These are phyloP conservation scores for Aspergillus unguis DNA, from an alignment of 2,329 filamentous ascomycete genomes.

Conservation along the genomic window DNA sequence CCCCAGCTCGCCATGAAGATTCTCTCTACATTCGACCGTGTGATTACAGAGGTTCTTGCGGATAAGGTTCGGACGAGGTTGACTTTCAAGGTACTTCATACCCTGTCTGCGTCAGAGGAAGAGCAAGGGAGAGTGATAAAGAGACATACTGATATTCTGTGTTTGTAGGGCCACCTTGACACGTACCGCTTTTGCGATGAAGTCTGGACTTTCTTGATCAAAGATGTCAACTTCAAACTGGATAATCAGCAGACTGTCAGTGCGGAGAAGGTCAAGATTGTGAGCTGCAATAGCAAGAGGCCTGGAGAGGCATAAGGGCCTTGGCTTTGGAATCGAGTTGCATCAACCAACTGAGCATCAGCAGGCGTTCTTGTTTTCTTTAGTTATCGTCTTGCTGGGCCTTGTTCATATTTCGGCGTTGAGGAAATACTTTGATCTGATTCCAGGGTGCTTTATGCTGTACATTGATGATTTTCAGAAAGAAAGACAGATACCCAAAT, in stretches of 20 bases:
- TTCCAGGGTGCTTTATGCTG: constrained; percentile 1
- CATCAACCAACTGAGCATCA: too few species aligned
- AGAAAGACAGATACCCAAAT: constrained; percentile 12
- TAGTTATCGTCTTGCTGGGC: neutral
- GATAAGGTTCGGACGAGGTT: constrained; percentile 89
- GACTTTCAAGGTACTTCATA: constrained; percentile 77
- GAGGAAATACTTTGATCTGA: constrained; percentile 3
- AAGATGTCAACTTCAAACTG: constrained; percentile 98
- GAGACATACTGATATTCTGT: neutral
- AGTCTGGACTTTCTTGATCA: constrained; percentile 99
- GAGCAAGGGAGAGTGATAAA: neutral
- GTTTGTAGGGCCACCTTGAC: constrained; percentile 79
- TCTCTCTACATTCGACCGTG: constrained; percentile 88
- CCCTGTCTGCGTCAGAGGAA: neutral
- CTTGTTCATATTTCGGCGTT: constrained; percentile 13
- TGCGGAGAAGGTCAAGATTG: constrained; percentile 96
- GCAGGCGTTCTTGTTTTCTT: constrained; percentile 12
- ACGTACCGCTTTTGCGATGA: constrained; percentile 99
- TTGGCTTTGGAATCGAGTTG: neutral
- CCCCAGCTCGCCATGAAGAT: constrained; percentile 99
- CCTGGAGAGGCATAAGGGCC: constrained; percentile 52
- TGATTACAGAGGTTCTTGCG: constrained; percentile 84
- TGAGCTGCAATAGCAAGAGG: constrained; percentile 91
- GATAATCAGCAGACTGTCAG: constrained; percentile 72
- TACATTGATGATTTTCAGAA: neutral